phyloP scores from a whole-genome alignment of 257 asterid genomes.

The Scutellaria galericulata region DNA sequence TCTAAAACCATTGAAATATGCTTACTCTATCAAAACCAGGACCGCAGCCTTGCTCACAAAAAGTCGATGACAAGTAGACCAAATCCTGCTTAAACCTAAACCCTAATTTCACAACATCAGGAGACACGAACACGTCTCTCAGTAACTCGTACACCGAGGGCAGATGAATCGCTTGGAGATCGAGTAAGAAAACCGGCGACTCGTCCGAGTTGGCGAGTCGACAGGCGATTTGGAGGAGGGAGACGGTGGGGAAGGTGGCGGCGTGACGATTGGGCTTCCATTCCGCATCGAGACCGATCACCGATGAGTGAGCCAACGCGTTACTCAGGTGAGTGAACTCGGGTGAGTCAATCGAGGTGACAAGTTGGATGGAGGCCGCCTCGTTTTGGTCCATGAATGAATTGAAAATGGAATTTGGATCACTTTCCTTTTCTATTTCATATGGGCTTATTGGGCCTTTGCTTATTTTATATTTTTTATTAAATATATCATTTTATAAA shows the following conservation, averaged over 20 bases:
- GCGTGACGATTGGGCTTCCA: conserved; percentile 78
- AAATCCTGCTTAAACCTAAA: conserved; percentile 91
- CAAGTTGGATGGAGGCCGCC: conserved; percentile 46
- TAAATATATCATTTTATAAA: no score
- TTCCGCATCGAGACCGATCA: conserved; percentile 91
- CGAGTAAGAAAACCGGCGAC: conserved; percentile 70
- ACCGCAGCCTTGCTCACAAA: conserved; percentile 63
- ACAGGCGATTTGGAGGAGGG: conserved; percentile 96
- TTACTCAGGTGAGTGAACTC: conserved; percentile 64
- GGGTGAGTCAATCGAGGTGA: conserved; percentile 62
- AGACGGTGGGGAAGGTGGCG: conserved; percentile 73
- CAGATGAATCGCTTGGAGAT: conserved; percentile 63
- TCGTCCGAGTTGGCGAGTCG: conserved; percentile 45
- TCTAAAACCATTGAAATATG: neutral
- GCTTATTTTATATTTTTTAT: neutral
- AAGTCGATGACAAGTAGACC: conserved; percentile 81
- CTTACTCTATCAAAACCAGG: conserved; percentile 79
- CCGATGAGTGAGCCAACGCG: conserved; percentile 66
- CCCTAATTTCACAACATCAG: conserved; percentile 68
- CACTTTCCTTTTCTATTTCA: neutral
- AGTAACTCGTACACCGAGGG: conserved; percentile 59
- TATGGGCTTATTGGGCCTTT: conserved; percentile 30
- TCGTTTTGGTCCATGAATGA: conserved; percentile 40
- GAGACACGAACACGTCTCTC: conserved; percentile 54
- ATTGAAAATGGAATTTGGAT: conserved; percentile 3